Evolutionary conservation across 352 stramenopile species (phyloP).

Genomic region (Nothophytophthora sp.): DNA sequence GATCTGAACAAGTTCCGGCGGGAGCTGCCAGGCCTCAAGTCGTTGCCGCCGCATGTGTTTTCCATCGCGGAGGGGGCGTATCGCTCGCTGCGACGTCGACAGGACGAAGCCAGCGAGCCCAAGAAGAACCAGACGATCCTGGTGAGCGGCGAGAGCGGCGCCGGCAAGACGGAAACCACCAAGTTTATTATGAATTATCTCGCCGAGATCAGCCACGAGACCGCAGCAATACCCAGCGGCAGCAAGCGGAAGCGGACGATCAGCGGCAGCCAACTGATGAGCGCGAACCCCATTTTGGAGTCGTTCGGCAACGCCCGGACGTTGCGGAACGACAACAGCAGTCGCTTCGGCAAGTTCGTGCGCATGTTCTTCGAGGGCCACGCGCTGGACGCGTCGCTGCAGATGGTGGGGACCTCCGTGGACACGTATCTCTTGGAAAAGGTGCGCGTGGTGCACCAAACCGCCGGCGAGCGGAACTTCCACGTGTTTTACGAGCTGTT

Average conservation of each 20-base stretch:
- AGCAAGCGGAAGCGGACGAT: constrained; percentile 27
- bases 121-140: constrained; percentile 94
- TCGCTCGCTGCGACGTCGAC: constrained; percentile 42
- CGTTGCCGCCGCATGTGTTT: constrained; percentile 80
- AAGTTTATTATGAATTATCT: constrained; percentile 90
- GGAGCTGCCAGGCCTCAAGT: constrained; percentile 21
- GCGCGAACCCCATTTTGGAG: constrained; percentile 85
- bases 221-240: neutral
- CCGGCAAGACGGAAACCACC: constrained; percentile 96
- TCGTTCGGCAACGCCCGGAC: constrained; percentile 86
- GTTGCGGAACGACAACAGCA: constrained; percentile 83
- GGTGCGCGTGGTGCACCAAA: constrained; percentile 83
- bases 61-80: constrained; percentile 76
- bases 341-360: constrained; percentile 89
- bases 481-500: constrained; percentile 86
- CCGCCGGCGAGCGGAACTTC: constrained; percentile 74
- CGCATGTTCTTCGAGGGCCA: constrained; percentile 78
- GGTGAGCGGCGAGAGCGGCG: constrained; percentile 94
- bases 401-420: constrained; percentile 70
- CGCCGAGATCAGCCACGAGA: constrained; percentile 23
- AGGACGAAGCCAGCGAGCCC: constrained; percentile 47
- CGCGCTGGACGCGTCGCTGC: constrained; percentile 29
- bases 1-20: constrained; percentile 42
- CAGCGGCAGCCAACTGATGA: constrained; percentile 67
- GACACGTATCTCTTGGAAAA: constrained; percentile 95